phyloP scores from a whole-genome alignment of 768 basidiomycete genomes.

The Termitomyces sp. region DNA sequence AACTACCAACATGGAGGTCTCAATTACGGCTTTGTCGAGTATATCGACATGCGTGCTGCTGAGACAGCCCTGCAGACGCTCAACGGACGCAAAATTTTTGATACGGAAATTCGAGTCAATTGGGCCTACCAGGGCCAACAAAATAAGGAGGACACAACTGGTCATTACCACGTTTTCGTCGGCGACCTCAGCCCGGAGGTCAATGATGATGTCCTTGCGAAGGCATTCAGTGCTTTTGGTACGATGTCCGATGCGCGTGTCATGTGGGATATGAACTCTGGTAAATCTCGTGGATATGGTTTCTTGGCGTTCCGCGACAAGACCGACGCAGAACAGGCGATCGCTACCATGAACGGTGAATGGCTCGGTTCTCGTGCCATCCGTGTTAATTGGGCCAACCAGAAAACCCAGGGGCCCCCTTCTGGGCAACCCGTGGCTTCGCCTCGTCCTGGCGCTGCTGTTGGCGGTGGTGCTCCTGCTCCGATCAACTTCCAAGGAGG shows the following conservation, averaged over 20 bases:
- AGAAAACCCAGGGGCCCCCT: slow-evolving; percentile 84
- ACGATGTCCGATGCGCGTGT: slow-evolving; percentile 96
- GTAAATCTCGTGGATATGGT: slow-evolving; percentile 96
- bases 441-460: slow-evolving; percentile 39
- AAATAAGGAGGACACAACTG: slow-evolving; percentile 98
- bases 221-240: slow-evolving; percentile 97
- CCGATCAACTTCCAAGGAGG: slow-evolving; percentile 90
- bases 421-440: slow-evolving; percentile 22
- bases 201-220: slow-evolving; percentile 93
- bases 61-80: slow-evolving; percentile 98
- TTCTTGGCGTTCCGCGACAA: slow-evolving; percentile 99
- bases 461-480: slow-evolving; percentile 63
- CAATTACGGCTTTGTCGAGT: slow-evolving; percentile 99
- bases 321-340: slow-evolving; percentile 98
- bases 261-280: slow-evolving; percentile 99
- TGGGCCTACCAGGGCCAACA: slow-evolving; percentile 99
- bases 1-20: slow-evolving; percentile 99
- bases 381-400: slow-evolving; percentile 99
- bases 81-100: slow-evolving; percentile 99
- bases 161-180: slow-evolving; percentile 98
- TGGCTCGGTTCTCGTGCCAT: slow-evolving; percentile 98
- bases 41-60: slow-evolving; percentile 96
- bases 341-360: slow-evolving; percentile 99
- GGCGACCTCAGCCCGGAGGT: slow-evolving; percentile 99
- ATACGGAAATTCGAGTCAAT: slow-evolving; percentile 98